A percentile compares a stretch with the other conserved stretches of the same genome.
Conservation (phyloP, 805 yeast genomes). For the Metschnikowia colocasiae region DNA sequence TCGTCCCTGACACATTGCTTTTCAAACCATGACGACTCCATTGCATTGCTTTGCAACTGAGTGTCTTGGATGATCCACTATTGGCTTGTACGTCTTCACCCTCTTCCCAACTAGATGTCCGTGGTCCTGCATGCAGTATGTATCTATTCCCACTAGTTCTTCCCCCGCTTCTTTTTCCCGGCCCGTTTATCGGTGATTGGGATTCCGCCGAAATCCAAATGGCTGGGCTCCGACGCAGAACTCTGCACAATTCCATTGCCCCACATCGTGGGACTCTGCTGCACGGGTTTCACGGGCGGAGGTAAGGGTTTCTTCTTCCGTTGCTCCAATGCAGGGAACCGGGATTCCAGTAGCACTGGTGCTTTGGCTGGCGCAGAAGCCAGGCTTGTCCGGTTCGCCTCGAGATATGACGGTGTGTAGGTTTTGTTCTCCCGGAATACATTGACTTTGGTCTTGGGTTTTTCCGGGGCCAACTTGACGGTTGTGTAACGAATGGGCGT, state of each 20-base stretch:
- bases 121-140: neutral
- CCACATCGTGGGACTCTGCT: conserved; percentile 15
- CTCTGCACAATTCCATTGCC: conserved; percentile 12
- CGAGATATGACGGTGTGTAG: conserved; percentile 33
- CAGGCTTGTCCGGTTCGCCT: conserved; percentile 10
- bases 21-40: too few relatives aligned
- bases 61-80: too few relatives aligned
- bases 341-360: conserved; percentile 19
- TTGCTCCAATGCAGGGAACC: conserved; percentile 47
- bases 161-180: conserved; percentile 12
- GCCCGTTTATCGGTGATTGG: conserved; percentile 19
- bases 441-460: conserved; percentile 13
- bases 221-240: conserved; percentile 6
- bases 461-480: conserved; percentile 23
- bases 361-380: conserved; percentile 23
- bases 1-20: too few relatives aligned
- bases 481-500: conserved; percentile 37
- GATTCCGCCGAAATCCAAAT: conserved; percentile 16
- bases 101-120: too few relatives aligned
- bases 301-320: conserved; percentile 39
- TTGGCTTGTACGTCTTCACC: too few relatives aligned
- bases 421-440: conserved; percentile 19
- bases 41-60: too few relatives aligned
- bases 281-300: conserved; percentile 58
- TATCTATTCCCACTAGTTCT: neutral